Base-by-base conservation (phyloP, 2,329 filamentous ascomycete species). In the Fusarium nodosum region DNA sequence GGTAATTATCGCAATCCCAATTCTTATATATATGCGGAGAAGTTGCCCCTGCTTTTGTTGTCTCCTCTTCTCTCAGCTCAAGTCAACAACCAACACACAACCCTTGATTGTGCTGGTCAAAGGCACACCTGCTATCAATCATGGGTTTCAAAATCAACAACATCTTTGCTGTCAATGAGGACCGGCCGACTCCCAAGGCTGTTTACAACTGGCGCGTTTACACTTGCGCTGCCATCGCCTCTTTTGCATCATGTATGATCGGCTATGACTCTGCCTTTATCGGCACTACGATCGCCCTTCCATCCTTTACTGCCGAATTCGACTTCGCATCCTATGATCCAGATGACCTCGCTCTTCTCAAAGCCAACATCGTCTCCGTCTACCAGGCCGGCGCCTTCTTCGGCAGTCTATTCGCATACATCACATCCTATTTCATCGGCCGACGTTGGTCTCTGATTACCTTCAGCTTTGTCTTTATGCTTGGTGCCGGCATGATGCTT, bases 361-460 rank as follows among this genome's bases (percentile, higher is more conserved):
- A 88, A 73, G 83, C 90, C 73, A 94, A 94, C 77, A 93, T 94
- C 63, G 92, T 94, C 62, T 93, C 90, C 20, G 87, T 91, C 59
- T 94, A 93, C 80, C 93, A 95, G 79, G 93, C 92, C 15, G 92
- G 92, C 58, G 92, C 92, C 60, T 94, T 96, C 82, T 94, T 95
- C 72, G 92, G 93, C 46, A 88, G 90, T n/a, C 80, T 93, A 33
- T 85, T 87, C 62, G 90, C 89, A 48, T 94, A 91, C 69, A 83
- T 82, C 7, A 85, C 87, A 30, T 88, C 86, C 20, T 89, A 91
- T 80, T 92, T 86, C 76, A 81, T 90, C 66, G 92, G 92, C 20
- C 86, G 92, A 33, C 87, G 87, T 74, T 86, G 83, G 74, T 90
- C 88, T 15, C 82, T 94, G 3, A 81, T 88, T 67, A 65, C 88